Base-by-base conservation (phyloP, 2,329 filamentous ascomycete species). In the Hymenoscyphus infarciens region DNA sequence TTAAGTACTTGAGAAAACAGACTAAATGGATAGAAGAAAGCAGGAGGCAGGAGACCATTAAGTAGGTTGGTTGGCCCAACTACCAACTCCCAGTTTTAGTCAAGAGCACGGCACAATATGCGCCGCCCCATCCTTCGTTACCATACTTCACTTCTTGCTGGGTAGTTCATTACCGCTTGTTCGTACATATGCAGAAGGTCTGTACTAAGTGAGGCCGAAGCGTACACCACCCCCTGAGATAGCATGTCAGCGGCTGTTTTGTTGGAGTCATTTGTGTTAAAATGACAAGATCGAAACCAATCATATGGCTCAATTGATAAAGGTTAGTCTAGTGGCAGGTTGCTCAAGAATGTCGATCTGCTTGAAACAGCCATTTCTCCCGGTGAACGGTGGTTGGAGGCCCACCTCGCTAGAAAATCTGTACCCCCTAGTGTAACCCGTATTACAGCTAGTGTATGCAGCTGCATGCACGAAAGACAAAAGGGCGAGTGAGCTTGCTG, bases 11-110 rank as follows among this genome's bases (percentile, higher is more conserved):
- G 22, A 15, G 29, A 60, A 25, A 49, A 49, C 19, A 19, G 22
- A 38, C 27, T 35, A 38, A 55, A 33, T 35, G 19, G 29, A 55
- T 10, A 27, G 25, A 25, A 56, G 45, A 56, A 62, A 58, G 31
- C 4, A 59, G 57, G 61, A 59, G 61, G 61, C 61, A 62, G 61
- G 61, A 59, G 53, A 56, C 19, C 52, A 35, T 61, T 61, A 61
- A 31, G 59, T 61, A 61, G 59, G 31, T 7, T 56, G 52, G 25
- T 49, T 53, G 42, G 42, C 10, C 45, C 39, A 53, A 53, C 49
- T n/a, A 33, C 27, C 29, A 8, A 60, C 42, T 25, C 8, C 58
- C 25, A n/a, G n/a, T 13, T 33, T 27, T 31, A 61, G 22, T 31
- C 29, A 38, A 22, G 15, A 55, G 10, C 31, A 19, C 29, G 57